Conservation (phyloP, 2,329 filamentous ascomycete genomes). For the Pseudogymnoascus sp. region DNA sequence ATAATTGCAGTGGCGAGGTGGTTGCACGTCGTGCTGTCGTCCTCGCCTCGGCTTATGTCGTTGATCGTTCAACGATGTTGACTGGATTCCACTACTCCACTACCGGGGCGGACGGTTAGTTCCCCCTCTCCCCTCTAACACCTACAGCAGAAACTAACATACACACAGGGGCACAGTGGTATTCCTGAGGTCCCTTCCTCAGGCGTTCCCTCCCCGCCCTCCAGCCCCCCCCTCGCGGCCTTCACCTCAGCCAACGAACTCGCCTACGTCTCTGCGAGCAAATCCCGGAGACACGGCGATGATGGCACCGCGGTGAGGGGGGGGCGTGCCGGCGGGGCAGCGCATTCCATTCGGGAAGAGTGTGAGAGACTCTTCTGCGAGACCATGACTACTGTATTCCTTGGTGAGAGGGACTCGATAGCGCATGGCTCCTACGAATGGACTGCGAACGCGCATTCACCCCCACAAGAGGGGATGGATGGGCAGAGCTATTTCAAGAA, state of each 20-base stretch:
- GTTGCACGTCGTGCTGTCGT: conserved; percentile 55
- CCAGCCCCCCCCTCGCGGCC: conserved; percentile 83
- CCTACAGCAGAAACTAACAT: conserved; percentile 16
- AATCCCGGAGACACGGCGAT: conserved; percentile 26
- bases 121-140: conserved; percentile 8
- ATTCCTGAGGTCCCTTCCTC: conserved; percentile 85
- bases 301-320: conserved; percentile 23
- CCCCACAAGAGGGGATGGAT: conserved; percentile 24
- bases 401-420: conserved; percentile 80
- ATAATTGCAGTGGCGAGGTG: conserved; percentile 60
- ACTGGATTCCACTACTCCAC: conserved; percentile 92
- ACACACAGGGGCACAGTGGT: conserved; percentile 69
- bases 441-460: conserved; percentile 56
- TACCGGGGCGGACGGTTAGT: conserved; percentile 72
- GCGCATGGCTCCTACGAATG: conserved; percentile 77
- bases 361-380: conserved; percentile 99
- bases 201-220: conserved; percentile 75
- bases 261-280: conserved; percentile 51
- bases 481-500: conserved; percentile 21
- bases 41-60: conserved; percentile 86
- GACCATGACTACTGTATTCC: conserved; percentile 87
- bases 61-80: conserved; percentile 63
- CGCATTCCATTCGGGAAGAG: conserved; percentile 95
- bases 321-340: conserved; percentile 74
- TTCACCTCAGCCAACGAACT: conserved; percentile 60